phyloP scores from a whole-genome alignment of 2,329 filamentous ascomycete genomes.

The Ophiostoma sp. region DNA sequence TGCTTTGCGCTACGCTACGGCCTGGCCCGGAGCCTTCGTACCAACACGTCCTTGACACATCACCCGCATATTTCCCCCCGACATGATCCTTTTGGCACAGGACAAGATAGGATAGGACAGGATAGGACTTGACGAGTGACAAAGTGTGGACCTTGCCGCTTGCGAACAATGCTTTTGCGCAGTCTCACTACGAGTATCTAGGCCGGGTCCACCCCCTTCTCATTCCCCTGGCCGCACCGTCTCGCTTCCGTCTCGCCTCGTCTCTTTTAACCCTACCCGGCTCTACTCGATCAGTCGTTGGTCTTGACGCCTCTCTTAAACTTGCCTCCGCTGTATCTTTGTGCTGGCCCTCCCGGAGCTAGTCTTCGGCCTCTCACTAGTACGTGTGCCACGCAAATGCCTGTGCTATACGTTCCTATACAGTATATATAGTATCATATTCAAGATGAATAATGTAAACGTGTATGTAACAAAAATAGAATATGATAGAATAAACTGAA shows the following conservation, averaged over 20 bases:
- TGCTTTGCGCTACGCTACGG: neutral
- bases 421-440: neutral
- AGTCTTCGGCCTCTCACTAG: neutral
- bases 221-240: neutral
- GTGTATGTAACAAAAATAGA: neutral
- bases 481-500: constrained; percentile 6
- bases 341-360: constrained; percentile 2
- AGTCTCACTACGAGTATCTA: neutral
- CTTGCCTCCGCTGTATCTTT: neutral
- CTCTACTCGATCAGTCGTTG: neutral
- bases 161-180: constrained; percentile 1
- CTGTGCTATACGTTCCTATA: too few relatives aligned
- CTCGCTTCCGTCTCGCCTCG: neutral
- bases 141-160: neutral
- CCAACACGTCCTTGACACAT: constrained; percentile 10
- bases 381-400: neutral
- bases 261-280: neutral
- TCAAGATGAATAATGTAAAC: neutral
- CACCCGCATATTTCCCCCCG: neutral
- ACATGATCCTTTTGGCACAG: neutral
- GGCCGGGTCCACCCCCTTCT: too few relatives aligned
- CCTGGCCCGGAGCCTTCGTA: neutral
- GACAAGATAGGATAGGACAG: neutral
- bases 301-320: neutral
- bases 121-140: neutral